phyloP scores from a whole-genome alignment of 345 rosid species.

The Mangifera indica region DNA sequence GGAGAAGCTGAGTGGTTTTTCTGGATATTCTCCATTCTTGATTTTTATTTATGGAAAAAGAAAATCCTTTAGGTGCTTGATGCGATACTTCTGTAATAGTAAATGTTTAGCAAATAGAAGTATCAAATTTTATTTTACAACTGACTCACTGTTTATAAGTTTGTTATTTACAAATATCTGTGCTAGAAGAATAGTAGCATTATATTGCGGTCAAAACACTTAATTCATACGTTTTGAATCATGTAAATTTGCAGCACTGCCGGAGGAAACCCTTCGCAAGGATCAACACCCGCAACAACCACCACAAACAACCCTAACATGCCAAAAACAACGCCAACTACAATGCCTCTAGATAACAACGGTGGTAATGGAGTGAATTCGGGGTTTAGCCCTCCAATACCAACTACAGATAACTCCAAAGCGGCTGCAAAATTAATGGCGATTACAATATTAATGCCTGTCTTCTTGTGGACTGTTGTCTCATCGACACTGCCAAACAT shows the following conservation, averaged over 20 bases:
- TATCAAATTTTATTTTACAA: too few species aligned
- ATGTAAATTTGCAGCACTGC: constrained; percentile 39
- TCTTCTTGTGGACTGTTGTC: constrained; percentile 13
- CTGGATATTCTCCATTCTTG: too few species aligned
- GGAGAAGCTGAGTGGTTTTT: background rate
- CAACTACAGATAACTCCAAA: constrained; percentile 27
- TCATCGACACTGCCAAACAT: constrained; percentile 18
- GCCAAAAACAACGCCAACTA: constrained; percentile 24
- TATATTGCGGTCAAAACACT: too few species aligned
- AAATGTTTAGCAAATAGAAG: too few species aligned
- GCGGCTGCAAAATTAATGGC: constrained; percentile 21
- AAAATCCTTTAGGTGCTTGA: too few species aligned
- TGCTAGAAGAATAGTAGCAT: too few species aligned
- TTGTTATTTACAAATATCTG: too few species aligned
- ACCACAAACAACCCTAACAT: constrained; percentile 20
- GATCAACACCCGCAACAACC: constrained; percentile 6
- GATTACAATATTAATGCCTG: constrained; percentile 2
- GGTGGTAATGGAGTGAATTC: constrained; percentile 39
- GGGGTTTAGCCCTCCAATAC: constrained; percentile 24
- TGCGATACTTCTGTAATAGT: too few species aligned
- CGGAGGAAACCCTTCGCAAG: constrained; percentile 26
- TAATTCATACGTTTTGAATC: too few species aligned
- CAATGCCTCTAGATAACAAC: constrained; percentile 11
- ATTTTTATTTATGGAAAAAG: too few species aligned
- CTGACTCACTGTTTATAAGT: too few species aligned